Base-by-base conservation (phyloP, 768 basidiomycete genomes). In the Panaeolus papilionaceus region DNA sequence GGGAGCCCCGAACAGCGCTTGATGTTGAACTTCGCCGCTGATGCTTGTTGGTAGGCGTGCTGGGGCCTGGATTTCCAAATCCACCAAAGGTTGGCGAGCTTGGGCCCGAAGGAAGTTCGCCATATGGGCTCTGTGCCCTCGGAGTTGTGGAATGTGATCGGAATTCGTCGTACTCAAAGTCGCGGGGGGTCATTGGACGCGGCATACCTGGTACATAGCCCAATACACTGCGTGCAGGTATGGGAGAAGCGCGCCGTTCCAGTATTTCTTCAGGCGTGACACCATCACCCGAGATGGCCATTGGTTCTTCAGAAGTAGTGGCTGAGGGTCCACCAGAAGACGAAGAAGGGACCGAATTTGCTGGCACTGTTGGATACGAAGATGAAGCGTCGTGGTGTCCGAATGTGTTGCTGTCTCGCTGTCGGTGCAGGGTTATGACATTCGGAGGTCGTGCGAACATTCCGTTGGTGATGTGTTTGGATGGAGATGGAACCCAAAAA, bases 131-230 rank as follows among this genome's bases (percentile, higher is more conserved):
- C 18, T 88, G 89, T 18, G 93, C 93, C 65, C 93, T 90, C 66
- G 93, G 93, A 4, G 93, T 95, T 61, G 90, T 89, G 0, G 90
- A 92, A 67, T 88, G 90, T 9, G 88, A 88, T 51, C 85, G 80
- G 12, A 64, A 37, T 67, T 93, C 92, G 65, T 94, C 93, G 37
- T 84, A 75, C 61, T 94, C 94, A 38, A 85, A 80, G 70, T 93
- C 91, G 66, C 88, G 89, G n/a, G 94, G 94, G 6, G 94, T 95
- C 91, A 95, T 94, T 18, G 94, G 94, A 47, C 94, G 83, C 23
- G 92, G 92, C 94, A 95, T 95, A 11, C 94, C 94, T 26, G 94
- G 94, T 66, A 94, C 89, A 77, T 95, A 95, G 14, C 94, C 94
- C 65, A 94, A 93, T 23, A 93, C 74, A 3, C 82, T 86, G 51